Evolutionary conservation across 352 stramenopile species (phyloP).

Genomic region (Pythium inflatum): DNA sequence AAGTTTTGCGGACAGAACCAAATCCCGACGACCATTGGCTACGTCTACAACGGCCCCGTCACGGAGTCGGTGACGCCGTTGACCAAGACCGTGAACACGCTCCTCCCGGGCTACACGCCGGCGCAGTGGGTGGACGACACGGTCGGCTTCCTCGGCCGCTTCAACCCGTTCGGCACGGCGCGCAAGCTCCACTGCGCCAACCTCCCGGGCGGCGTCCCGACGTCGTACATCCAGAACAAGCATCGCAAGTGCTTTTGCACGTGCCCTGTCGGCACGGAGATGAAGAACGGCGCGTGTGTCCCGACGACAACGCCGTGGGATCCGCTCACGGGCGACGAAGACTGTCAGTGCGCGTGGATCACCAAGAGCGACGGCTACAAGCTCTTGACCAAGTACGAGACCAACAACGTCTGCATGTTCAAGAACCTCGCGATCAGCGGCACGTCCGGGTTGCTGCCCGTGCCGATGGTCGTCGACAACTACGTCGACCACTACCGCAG

Average conservation of each 20-base stretch:
- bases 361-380: conserved; percentile 13
- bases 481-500: conserved; percentile 52
- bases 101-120: conserved; percentile 5
- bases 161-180: conserved; percentile 56
- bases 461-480: conserved; percentile 58
- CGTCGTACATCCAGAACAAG: conserved; percentile 49
- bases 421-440: conserved; percentile 34
- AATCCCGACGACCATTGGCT: background rate
- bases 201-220: conserved; percentile 44
- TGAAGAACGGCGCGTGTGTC: conserved; percentile 32
- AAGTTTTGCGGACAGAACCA: background rate
- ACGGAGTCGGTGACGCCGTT: too few species aligned
- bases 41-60: conserved; percentile 13
- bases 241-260: conserved; percentile 59
- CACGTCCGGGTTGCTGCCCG: conserved; percentile 39
- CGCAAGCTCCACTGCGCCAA: conserved; percentile 42
- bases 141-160: conserved; percentile 4
- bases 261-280: conserved; percentile 47
- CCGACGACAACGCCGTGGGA: background rate
- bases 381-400: conserved; percentile 23
- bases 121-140: background rate
- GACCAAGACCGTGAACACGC: too few species aligned
- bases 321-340: conserved; percentile 26
- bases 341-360: conserved; percentile 53
- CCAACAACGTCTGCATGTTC: conserved; percentile 40